Base-by-base conservation (phyloP, 2,329 filamentous ascomycete genomes). In the Fusarium cicatricum region DNA sequence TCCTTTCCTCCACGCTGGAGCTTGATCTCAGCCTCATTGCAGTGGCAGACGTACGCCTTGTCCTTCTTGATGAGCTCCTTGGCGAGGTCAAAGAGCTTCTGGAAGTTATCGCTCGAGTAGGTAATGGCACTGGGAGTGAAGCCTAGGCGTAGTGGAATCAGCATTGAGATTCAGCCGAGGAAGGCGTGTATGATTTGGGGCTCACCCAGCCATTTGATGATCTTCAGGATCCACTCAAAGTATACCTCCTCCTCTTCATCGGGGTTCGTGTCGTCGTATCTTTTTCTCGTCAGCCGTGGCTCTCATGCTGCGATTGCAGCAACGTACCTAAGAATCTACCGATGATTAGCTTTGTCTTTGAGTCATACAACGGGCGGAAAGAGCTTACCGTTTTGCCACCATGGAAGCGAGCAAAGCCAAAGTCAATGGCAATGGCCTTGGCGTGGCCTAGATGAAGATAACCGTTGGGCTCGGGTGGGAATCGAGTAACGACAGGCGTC, bases 181-280 rank as follows among this genome's bases (percentile, higher is more conserved):
- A 26, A 17, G 16, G 17, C 19, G 14, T 15, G 14, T 15, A 41
- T 11, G 17, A 34, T 7, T 3, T 14, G 23, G 15, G 44, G 40
- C 68, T 58, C 36, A 70, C 68, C 69, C 26, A 88, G 81, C 95
- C 95, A 98, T 65, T 82, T 77, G 44, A 97, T 84, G 72, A 94
- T 92, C 60, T 97, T 92, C 68, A 91, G 81, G 65, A 98, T 98
- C n/a, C 91, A 90, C 11, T 83, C 85, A 71, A 96, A 96, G 75
- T 93, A 98, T 54, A 89, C 83, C 75, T 96, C 91, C 72, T 97
- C 90, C 74, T 98, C 95, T 41, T 90, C 91, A 62, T 93, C 91
- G 1, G 95, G 95, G 73, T 98, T 98, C 12, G 95, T 98, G 69
- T 98, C 95, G 73, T 98, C 95, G 74, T 91, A 97, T 68, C 94